A percentile compares a stretch with the other conserved stretches of the same genome.
Conservation (phyloP, 2,329 filamentous ascomycete genomes). For the Sclerotiophoma versabilis region DNA sequence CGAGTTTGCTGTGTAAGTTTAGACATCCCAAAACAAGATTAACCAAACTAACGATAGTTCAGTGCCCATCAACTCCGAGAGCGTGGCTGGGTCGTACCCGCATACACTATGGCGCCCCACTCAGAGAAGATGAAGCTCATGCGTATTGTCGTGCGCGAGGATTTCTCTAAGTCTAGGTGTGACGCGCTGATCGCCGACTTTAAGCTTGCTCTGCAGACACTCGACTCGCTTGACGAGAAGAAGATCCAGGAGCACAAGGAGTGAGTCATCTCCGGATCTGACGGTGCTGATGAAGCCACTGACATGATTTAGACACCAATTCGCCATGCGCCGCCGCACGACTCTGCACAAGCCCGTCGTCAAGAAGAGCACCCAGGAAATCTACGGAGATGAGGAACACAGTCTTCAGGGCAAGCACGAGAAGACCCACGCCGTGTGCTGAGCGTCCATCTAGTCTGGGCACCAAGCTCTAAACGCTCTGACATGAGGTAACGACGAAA, state of each 20-base stretch:
- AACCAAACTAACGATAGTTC: neutral
- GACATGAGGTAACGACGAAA: no score
- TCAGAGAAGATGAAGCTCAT: constrained; percentile 87
- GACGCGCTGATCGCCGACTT: constrained; percentile 81
- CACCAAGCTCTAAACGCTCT: no score
- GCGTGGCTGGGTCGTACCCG: constrained; percentile 90
- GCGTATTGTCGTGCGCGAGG: constrained; percentile 89
- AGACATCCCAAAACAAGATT: neutral
- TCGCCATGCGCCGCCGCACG: constrained; percentile 35
- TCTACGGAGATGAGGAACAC: constrained; percentile 82
- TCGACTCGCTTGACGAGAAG: constrained; percentile 77
- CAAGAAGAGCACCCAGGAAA: constrained; percentile 46
- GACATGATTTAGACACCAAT: constrained; percentile 5
- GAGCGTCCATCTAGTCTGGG: neutral
- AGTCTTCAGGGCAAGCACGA: constrained; percentile 88
- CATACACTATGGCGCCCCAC: constrained; percentile 95
- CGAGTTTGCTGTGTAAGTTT: constrained; percentile 58
- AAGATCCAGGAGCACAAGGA: constrained; percentile 73
- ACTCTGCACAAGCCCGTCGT: constrained; percentile 37
- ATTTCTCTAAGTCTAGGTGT: constrained; percentile 83
- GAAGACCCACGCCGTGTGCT: constrained; percentile 90
- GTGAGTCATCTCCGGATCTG: constrained; percentile 49
- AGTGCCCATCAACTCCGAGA: constrained; percentile 82
- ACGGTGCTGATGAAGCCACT: neutral
- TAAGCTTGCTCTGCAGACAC: constrained; percentile 73